Percentiles rank a stretch among this genome's conserved stretches.
phyloP scores from a whole-genome alignment of 2,329 filamentous ascomycete genomes.

The Sporothrix schenckii region DNA sequence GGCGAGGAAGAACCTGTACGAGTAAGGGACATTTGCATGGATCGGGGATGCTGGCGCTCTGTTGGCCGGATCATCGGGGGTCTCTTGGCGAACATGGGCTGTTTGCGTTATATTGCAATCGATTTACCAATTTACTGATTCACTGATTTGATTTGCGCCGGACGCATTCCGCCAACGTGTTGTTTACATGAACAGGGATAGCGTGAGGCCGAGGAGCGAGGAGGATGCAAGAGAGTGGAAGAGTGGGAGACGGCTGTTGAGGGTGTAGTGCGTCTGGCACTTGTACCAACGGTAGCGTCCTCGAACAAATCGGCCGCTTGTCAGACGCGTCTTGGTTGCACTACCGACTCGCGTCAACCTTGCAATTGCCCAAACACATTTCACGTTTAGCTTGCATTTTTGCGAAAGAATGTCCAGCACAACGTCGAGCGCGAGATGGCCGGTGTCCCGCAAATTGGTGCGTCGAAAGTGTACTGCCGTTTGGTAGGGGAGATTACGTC shows the following conservation, averaged over 20 bases:
- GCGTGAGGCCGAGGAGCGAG: no score
- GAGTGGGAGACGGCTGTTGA: neutral
- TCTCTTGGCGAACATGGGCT: neutral
- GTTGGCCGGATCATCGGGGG: neutral
- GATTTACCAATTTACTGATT: neutral
- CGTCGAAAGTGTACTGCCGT: no score
- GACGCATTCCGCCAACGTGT: neutral
- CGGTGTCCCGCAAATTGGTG: no score
- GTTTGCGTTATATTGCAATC: neutral
- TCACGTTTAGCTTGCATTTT: neutral
- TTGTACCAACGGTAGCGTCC: no score
- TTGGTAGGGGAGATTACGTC: neutral
- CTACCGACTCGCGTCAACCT: neutral
- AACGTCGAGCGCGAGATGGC: neutral
- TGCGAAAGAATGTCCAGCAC: slow-evolving; percentile 9
- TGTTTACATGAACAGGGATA: neutral
- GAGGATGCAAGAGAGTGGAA: no score
- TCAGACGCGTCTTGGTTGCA: neutral
- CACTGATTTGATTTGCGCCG: no score
- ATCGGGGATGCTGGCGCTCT: slow-evolving; percentile 12
- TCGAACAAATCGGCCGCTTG: no score
- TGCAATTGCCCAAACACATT: neutral
- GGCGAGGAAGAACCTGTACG: neutral
- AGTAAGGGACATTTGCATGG: neutral
- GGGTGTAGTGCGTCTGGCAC: neutral